These are phyloP conservation scores for Tarenaya hassleriana DNA, from an alignment of 345 rosid species.

Conservation along the genomic window DNA sequence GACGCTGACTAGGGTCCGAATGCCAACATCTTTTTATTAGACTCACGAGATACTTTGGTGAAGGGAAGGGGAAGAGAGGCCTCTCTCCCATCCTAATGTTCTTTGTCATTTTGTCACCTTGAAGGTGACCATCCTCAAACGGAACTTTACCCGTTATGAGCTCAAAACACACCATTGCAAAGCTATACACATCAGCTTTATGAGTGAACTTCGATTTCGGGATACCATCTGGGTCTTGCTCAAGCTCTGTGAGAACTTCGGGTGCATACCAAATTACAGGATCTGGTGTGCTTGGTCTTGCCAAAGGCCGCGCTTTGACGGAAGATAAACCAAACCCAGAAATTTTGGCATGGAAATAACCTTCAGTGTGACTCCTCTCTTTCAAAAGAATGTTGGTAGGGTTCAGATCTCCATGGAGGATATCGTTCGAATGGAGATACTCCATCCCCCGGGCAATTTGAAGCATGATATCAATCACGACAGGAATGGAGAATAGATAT, in stretches of 20 bases:
- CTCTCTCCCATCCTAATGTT: constrained; percentile 78
- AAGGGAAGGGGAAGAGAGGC: constrained; percentile 69
- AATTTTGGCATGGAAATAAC: constrained; percentile 67
- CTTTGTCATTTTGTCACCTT: constrained; percentile 59
- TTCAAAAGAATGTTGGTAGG: constrained; percentile 56
- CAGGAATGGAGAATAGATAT: constrained; percentile 43
- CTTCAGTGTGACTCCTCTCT: constrained; percentile 55
- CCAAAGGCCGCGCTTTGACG: constrained; percentile 29
- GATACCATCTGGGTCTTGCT: constrained; percentile 25
- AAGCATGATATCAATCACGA: constrained; percentile 68
- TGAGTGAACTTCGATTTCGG: constrained; percentile 41
- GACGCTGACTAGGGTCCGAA: constrained; percentile 52
- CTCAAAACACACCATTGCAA: constrained; percentile 79
- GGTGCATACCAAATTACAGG: constrained; percentile 79
- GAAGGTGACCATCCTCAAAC: constrained; percentile 83
- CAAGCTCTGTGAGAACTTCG: constrained; percentile 62
- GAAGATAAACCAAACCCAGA: constrained; percentile 56
- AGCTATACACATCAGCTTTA: constrained; percentile 91
- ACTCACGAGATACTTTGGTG: constrained; percentile 65
- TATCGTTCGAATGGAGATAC: constrained; percentile 57
- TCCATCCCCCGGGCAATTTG: constrained; percentile 94
- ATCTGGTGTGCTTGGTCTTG: constrained; percentile 24
- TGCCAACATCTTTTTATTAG: constrained; percentile 86
- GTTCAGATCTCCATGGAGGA: constrained; percentile 67
- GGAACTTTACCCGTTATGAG: constrained; percentile 83